phyloP scores from a whole-genome alignment of 768 basidiomycete genomes.

The Leucosporidium yakuticum region DNA sequence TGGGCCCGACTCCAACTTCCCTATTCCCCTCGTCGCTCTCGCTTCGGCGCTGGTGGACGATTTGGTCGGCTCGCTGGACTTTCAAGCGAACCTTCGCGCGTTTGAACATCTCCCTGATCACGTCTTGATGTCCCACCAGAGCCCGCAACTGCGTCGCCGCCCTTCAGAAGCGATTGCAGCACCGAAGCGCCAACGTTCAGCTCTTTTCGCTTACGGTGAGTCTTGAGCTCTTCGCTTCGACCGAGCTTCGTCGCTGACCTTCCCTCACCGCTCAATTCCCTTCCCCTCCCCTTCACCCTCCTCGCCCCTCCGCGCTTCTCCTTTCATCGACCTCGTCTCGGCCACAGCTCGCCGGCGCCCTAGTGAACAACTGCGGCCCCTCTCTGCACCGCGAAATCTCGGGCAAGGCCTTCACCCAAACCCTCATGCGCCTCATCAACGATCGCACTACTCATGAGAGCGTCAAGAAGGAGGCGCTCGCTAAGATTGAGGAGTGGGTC shows the following conservation, averaged over 20 bases:
- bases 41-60: too few relatives aligned
- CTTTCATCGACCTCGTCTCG: too few relatives aligned
- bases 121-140: constrained; percentile 49
- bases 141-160: constrained; percentile 79
- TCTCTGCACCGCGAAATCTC: constrained; percentile 79
- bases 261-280: too few relatives aligned
- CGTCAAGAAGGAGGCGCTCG: constrained; percentile 69
- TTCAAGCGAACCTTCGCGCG: too few relatives aligned
- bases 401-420: constrained; percentile 81
- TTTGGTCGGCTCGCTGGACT: too few relatives aligned
- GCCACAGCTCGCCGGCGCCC: constrained; percentile 63
- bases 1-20: too few relatives aligned
- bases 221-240: neutral
- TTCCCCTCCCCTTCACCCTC: neutral
- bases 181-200: constrained; percentile 95
- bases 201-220: constrained; percentile 72
- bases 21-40: too few relatives aligned
- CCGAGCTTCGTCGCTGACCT: neutral
- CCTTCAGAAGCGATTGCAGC: constrained; percentile 79
- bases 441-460: constrained; percentile 89
- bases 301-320: neutral
- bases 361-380: constrained; percentile 84
- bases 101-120: too few relatives aligned
- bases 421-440: constrained; percentile 73
- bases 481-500: constrained; percentile 73